Evolutionary conservation across 805 yeast genomes (phyloP).

Genomic region (Hemisphaericaspora nanyangensis): DNA sequence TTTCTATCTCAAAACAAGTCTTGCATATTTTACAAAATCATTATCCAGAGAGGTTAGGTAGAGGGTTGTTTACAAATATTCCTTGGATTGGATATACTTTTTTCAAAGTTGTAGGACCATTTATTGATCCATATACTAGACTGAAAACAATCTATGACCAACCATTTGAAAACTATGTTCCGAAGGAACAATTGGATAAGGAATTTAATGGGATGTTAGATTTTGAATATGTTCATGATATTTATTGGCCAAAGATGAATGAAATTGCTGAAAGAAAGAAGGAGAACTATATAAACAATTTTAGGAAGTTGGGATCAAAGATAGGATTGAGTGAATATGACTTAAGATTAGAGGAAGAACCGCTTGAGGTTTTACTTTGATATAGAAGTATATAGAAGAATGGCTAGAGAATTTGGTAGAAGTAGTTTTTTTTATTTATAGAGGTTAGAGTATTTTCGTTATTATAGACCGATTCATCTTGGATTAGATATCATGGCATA

Average conservation of each 20-base stretch:
- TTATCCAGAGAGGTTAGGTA: conserved; percentile 56
- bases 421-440: too few species aligned
- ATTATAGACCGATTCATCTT: too few species aligned
- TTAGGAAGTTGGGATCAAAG: conserved; percentile 40
- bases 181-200: conserved; percentile 48
- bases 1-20: conserved; percentile 47
- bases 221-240: conserved; percentile 49
- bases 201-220: conserved; percentile 48
- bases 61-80: conserved; percentile 50
- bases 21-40: conserved; percentile 52
- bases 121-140: conserved; percentile 56
- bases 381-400: too few species aligned
- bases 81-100: conserved; percentile 58
- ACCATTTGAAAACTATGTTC: conserved; percentile 53
- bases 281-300: conserved; percentile 29
- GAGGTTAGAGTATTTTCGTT: not conserved
- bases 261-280: conserved; percentile 38
- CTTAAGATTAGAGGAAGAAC: conserved; percentile 25
- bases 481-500: too few species aligned
- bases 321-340: conserved; percentile 58
- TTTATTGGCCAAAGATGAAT: conserved; percentile 51
- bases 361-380: too few species aligned
- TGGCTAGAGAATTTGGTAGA: not conserved
- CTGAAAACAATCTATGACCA: conserved; percentile 56
- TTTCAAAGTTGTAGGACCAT: conserved; percentile 53